These are phyloP conservation scores for Debaryomyces sp. DNA, from an alignment of 1,139 yeast genomes.

Conservation along the genomic window DNA sequence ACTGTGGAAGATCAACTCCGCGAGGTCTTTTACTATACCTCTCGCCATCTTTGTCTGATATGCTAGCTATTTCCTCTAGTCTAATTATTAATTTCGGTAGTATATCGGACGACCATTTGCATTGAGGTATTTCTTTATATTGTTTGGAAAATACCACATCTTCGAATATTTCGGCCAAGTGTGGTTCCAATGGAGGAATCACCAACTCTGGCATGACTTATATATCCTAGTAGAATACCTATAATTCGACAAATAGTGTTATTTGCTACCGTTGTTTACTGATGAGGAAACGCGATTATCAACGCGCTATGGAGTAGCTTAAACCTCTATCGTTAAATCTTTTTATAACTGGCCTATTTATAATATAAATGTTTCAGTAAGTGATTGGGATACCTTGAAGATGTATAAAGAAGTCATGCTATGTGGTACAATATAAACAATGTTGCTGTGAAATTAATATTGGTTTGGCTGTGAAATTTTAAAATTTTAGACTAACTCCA, in stretches of 20 bases:
- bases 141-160: conserved; percentile 6
- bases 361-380: not conserved
- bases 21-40: conserved; percentile 14
- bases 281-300: conserved; percentile 1
- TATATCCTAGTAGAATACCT: conserved; percentile 2
- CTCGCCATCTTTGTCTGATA: conserved; percentile 17
- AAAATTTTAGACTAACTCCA: not conserved
- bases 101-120: conserved; percentile 13
- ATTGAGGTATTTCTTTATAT: not conserved
- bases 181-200: conserved; percentile 2
- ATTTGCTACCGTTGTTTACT: not conserved
- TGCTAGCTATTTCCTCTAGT: conserved; percentile 16
- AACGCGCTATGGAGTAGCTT: not conserved
- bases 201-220: not conserved
- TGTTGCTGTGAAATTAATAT: not conserved
- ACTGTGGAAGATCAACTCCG: conserved; percentile 19
- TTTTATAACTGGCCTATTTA: not conserved
- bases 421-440: not conserved
- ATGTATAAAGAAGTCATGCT: not conserved
- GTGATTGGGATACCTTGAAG: not conserved
- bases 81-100: conserved; percentile 13
- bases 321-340: not conserved
- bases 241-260: not conserved
- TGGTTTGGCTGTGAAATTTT: not conserved
- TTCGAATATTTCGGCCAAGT: not conserved